Base-by-base conservation (phyloP, 441 rosid species). In the Arabidopsis lyrata region DNA sequence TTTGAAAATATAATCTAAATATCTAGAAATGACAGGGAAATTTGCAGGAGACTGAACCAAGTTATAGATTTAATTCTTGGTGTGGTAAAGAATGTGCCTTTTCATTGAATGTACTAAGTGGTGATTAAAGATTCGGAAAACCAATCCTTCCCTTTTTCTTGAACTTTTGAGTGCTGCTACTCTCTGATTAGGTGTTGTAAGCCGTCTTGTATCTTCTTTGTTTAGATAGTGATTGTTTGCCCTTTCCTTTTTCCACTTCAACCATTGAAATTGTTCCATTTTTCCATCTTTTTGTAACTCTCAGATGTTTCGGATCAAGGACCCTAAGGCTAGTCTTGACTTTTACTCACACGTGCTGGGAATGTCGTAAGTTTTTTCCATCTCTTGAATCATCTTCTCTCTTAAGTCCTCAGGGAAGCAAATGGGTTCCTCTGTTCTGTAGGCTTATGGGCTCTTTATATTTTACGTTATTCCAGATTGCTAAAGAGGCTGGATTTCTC, bases 271-370 rank as follows among this genome's bases (percentile, higher is more conserved):
- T 4, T 34, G 41, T 56, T 22, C 31, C 47, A 53, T 58, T 49
- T 41, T 60, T 6, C n/a, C 18, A 47, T 68, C 48, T 32, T 32
- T 69, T 52, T 44, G 48, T 18, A 31, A 53, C 67, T 34, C 71
- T 76, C 87, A 95, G 99, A 92, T 92, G 96, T 89, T 79, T 79
- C 89, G 97, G 32, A 87, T 92, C 69, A 92, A 92, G 85, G 97
- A 95, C 79, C 99, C 99, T 3, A 90, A 90, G 79, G 80, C 79
- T 42, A 92, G 94, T 79, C 93, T 92, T 32, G 94, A 94, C 75
- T 94, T 94, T 72, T 94, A 94, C 78, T 87, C 97, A 73, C 95
- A 91, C 54, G 88, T 90, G 8, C 77, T 94, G 83, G 99, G 99
- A 77, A 90, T 94, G 99, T 83, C 92, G 99, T 92, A 87, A 83